A percentile compares a stretch with the other conserved stretches of the same genome.
Evolutionary conservation across 2,329 filamentous ascomycete genomes (phyloP).

Genomic region (Aspergillus aculeatus): DNA sequence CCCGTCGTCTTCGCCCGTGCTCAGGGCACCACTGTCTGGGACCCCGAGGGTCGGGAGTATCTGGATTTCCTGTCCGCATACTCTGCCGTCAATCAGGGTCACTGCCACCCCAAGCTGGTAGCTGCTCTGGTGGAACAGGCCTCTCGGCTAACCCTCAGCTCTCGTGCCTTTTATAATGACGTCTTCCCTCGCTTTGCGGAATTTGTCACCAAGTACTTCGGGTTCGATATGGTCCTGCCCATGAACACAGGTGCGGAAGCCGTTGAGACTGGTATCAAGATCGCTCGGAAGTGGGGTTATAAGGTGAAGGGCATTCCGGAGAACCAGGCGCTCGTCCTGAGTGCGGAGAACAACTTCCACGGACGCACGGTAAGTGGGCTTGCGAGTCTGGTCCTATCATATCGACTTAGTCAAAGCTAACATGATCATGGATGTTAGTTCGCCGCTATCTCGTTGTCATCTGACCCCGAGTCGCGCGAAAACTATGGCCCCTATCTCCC

Average conservation of each 20-base stretch:
- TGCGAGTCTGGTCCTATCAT: background rate
- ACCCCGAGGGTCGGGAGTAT: slow-evolving; percentile 92
- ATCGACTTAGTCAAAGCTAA: background rate
- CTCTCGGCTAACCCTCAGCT: slow-evolving; percentile 83
- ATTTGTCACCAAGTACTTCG: slow-evolving; percentile 84
- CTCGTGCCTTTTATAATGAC: slow-evolving; percentile 95
- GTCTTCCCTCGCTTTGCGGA: slow-evolving; percentile 95
- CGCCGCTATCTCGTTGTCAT: slow-evolving; percentile 91
- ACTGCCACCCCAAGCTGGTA: slow-evolving; percentile 95
- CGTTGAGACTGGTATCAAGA: slow-evolving; percentile 92
- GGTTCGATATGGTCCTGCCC: slow-evolving; percentile 95
- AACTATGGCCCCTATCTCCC: slow-evolving; percentile 97
- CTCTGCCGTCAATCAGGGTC: slow-evolving; percentile 95
- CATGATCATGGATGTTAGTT: slow-evolving; percentile 56
- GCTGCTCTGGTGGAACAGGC: slow-evolving; percentile 89
- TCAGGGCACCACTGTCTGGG: slow-evolving; percentile 86
- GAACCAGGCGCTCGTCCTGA: slow-evolving; percentile 80
- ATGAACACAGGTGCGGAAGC: slow-evolving; percentile 99
- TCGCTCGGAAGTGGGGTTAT: slow-evolving; percentile 97
- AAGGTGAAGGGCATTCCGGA: slow-evolving; percentile 88
- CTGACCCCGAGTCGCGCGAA: slow-evolving; percentile 89
- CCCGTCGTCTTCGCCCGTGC: slow-evolving; percentile 90
- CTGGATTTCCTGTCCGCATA: slow-evolving; percentile 98
- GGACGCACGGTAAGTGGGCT: slow-evolving; percentile 73
- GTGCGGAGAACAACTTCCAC: slow-evolving; percentile 90